Base-by-base conservation (phyloP, 2,329 filamentous ascomycete genomes). In the Helminthosporium solani region DNA sequence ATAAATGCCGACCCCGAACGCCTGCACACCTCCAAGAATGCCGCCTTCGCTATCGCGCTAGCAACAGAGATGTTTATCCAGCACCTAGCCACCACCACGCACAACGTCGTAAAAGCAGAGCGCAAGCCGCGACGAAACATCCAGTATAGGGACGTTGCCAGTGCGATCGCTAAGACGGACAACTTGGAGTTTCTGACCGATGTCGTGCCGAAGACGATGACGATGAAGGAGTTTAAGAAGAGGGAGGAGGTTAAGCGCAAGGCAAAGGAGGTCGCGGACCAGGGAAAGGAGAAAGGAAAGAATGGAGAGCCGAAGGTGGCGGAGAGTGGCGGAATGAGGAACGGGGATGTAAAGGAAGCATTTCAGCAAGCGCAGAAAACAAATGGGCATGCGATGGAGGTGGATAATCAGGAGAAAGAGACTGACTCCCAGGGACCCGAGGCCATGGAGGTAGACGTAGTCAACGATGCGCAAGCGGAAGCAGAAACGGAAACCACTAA, bases 11-110 rank as follows among this genome's bases (percentile, higher is more conserved):
- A 99, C 70, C 63, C 62, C 0, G 84, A 88, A 34, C 92, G 96
- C 52, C 87, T 96, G 52, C 78, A 77, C 52, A 82, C 88, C 70
- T 95, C 91, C 37, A 95, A 91, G 70, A 95, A 95, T 64, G 92
- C 92, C 43, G 88, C 91, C 16, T 97, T 97, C 69, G 85, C 92
- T 46, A 95, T 97, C 61, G 91, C 92, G 1, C 80, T 96, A 49
- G 94, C 94, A 18, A 91, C 94, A 3, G 94, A 99, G 73, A 85
- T 96, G 80, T 97, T 99, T 74, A 86, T 99, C 57, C 90, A 96
- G 70, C 87, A 97, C 69, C 81, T 99, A 20, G 85, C 91, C 16
- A 81, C 87, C 52, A 88, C 95, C 68, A 86, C 87, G 20, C 85
- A 95, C 68, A 91, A 88, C 62, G 88, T 95, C 61, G 87, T 91